A percentile compares a stretch with the other conserved stretches of the same genome.
Evolutionary conservation across 164 flowering plant genomes (phyloP).

Genomic region (Macadamia tetraphylla): DNA sequence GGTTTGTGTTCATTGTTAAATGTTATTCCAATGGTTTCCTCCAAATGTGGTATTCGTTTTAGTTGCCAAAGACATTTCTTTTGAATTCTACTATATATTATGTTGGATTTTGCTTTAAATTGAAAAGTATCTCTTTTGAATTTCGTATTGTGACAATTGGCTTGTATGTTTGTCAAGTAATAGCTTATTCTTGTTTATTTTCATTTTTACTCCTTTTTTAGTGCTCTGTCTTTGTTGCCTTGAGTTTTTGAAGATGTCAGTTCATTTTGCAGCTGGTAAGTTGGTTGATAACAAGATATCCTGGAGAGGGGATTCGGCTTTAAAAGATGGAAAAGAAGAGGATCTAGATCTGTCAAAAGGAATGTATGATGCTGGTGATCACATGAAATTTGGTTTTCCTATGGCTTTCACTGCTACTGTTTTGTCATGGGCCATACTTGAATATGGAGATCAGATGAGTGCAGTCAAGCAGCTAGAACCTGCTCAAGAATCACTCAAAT

Average conservation of each 20-base stretch:
- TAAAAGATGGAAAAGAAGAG: slow-evolving; percentile 61
- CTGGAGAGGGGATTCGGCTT: slow-evolving; percentile 86
- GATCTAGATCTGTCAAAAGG: slow-evolving; percentile 81
- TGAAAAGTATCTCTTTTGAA: too few relatives aligned
- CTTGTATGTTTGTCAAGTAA: too few relatives aligned
- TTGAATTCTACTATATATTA: not conserved
- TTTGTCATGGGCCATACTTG: slow-evolving; percentile 91
- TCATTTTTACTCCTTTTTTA: not conserved
- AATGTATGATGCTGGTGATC: slow-evolving; percentile 98
- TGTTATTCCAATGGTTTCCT: not conserved
- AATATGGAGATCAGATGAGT: slow-evolving; percentile 94
- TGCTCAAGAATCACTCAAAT: slow-evolving; percentile 71
- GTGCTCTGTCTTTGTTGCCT: not conserved
- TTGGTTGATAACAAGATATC: slow-evolving; percentile 54
- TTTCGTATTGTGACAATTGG: too few relatives aligned
- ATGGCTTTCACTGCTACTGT: slow-evolving; percentile 95
- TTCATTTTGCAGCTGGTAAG: slow-evolving; percentile 54
- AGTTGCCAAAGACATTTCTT: not conserved
- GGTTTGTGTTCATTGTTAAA: too few relatives aligned
- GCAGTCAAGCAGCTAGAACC: slow-evolving; percentile 59
- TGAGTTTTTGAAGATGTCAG: not conserved
- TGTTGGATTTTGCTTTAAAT: too few relatives aligned
- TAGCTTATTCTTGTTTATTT: not conserved
- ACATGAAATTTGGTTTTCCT: slow-evolving; percentile 85
- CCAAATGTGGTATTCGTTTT: not conserved